These are phyloP conservation scores for Pueraria montana DNA, from an alignment of 306 rosid genomes.

Conservation along the genomic window DNA sequence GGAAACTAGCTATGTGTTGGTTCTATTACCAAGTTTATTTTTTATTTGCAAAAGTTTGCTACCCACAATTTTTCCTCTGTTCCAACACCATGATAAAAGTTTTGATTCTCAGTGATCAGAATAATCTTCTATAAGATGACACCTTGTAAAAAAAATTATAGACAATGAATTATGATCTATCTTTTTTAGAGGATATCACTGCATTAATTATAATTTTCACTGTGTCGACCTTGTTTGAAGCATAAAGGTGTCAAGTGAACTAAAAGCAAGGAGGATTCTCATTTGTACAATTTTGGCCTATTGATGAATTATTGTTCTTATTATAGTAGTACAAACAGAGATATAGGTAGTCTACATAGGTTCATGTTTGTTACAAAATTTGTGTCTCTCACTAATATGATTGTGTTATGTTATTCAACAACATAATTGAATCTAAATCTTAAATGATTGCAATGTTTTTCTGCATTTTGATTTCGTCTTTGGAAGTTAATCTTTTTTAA, in stretches of 20 bases:
- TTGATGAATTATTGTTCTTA: background rate
- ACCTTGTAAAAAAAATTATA: background rate
- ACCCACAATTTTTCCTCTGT: background rate
- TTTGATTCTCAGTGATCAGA: background rate
- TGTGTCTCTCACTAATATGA: background rate
- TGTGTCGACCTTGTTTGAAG: background rate
- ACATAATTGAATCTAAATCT: background rate
- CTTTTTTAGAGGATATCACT: background rate
- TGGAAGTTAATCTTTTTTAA: background rate
- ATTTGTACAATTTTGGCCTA: no score
- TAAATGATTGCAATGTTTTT: background rate
- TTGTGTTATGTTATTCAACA: background rate
- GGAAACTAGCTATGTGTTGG: background rate
- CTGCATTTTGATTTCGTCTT: background rate
- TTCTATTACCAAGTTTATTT: background rate
- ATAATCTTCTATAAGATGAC: background rate
- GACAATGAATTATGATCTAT: background rate
- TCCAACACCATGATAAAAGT: background rate
- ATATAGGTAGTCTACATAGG: background rate
- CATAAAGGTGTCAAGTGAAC: background rate
- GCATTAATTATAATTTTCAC: background rate
- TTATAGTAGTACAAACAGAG: background rate
- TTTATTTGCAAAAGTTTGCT: background rate
- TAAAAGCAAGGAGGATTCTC: background rate
- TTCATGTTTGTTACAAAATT: background rate